A percentile compares a stretch with the other conserved stretches of the same genome.
Evolutionary conservation across 2,329 filamentous ascomycete species (phyloP).

Genomic region (Talaromyces funiculosus): DNA sequence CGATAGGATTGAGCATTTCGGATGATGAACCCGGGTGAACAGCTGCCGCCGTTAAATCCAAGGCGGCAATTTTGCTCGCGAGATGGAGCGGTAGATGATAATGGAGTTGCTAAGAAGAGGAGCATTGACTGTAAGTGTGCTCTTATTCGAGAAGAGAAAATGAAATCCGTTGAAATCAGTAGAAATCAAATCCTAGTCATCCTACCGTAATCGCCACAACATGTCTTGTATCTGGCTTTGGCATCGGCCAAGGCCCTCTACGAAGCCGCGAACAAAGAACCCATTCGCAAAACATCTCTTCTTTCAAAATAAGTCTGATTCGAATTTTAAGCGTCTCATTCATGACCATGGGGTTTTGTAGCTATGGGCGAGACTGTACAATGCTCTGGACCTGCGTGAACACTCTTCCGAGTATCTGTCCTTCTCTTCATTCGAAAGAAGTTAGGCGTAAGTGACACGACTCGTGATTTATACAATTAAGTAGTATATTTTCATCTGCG

Average conservation of each 20-base stretch:
- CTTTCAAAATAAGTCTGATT: background rate
- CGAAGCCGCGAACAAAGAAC: background rate
- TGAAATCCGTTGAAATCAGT: background rate
- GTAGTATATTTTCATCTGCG: background rate
- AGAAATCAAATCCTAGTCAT: background rate
- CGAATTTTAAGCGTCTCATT: background rate
- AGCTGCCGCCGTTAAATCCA: background rate
- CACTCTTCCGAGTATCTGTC: conserved; percentile 3
- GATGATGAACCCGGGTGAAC: background rate
- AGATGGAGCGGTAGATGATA: background rate
- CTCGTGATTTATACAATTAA: background rate
- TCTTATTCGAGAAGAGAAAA: too few species aligned
- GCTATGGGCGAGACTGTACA: background rate
- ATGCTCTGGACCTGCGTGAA: conserved; percentile 3
- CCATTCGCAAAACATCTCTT: background rate
- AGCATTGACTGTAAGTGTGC: background rate
- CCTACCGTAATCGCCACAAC: conserved; percentile 20
- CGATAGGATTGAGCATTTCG: too few species aligned
- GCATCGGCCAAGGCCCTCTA: conserved; percentile 35
- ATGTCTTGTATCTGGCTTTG: conserved; percentile 36
- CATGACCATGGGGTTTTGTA: background rate
- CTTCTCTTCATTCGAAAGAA: background rate
- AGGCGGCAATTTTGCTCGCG: background rate
- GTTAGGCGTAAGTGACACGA: background rate
- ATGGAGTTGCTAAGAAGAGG: background rate